Conservation (phyloP, 345 rosid species). For the Gossypium raimondii region DNA sequence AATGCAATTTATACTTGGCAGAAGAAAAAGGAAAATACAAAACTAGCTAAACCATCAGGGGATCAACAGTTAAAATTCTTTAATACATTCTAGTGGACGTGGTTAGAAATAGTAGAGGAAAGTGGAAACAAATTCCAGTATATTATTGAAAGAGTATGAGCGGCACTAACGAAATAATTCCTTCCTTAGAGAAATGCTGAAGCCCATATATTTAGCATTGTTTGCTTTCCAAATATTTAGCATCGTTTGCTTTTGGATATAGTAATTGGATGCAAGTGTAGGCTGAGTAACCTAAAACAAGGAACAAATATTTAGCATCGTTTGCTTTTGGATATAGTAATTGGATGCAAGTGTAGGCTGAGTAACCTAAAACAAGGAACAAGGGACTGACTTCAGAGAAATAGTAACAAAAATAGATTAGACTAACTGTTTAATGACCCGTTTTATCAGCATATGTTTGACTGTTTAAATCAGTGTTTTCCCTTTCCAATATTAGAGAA, state of each 20-base stretch:
- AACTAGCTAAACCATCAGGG: background rate
- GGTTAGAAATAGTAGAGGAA: background rate
- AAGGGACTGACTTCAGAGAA: background rate
- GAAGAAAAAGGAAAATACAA: background rate
- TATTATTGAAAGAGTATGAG: background rate
- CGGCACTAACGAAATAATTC: background rate
- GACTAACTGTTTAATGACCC: background rate
- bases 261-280: background rate
- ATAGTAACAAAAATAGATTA: background rate
- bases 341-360: background rate
- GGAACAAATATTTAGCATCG: background rate
- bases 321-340: background rate
- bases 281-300: background rate
- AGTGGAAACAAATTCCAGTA: slow-evolving; percentile 9
- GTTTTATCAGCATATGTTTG: background rate
- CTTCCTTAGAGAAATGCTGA: background rate
- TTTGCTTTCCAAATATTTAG: background rate
- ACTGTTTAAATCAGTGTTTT: background rate
- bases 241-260: background rate
- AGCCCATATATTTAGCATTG: background rate
- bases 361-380: background rate
- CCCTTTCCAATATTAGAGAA: slow-evolving; percentile 6
- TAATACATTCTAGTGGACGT: background rate
- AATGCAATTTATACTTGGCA: background rate
- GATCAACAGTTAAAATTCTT: background rate